phyloP scores from a whole-genome alignment of 2,329 filamentous ascomycete genomes.

The Cytospora leucostoma region DNA sequence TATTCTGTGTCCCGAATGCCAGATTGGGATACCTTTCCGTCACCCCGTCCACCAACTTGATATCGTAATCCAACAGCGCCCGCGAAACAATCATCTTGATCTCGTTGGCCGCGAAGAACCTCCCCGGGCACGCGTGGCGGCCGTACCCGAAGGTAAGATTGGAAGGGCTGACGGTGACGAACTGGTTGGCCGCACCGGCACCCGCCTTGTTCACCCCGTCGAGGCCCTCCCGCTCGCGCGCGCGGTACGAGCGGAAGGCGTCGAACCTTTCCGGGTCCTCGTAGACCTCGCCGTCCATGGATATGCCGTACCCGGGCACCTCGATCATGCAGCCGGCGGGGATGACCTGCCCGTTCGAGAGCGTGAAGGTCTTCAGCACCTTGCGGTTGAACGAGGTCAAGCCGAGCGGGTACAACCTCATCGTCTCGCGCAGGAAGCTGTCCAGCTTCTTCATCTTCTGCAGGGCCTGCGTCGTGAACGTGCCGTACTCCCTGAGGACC shows the following conservation, averaged over 20 bases:
- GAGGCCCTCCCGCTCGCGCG: constrained; percentile 35
- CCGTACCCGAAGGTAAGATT: constrained; percentile 44
- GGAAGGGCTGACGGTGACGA: constrained; percentile 40
- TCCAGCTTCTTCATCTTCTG: constrained; percentile 40
- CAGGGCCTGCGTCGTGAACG: constrained; percentile 34
- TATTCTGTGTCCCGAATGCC: constrained; percentile 28
- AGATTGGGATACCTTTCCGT: constrained; percentile 34
- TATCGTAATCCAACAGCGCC: constrained; percentile 36
- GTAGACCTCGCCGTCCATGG: constrained; percentile 41
- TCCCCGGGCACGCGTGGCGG: constrained; percentile 42
- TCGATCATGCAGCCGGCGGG: constrained; percentile 48
- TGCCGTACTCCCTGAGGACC: constrained; percentile 39
- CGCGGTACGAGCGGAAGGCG: constrained; percentile 42
- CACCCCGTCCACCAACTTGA: constrained; percentile 32
- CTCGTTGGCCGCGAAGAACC: constrained; percentile 43
- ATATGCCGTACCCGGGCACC: constrained; percentile 41
- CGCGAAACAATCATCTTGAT: constrained; percentile 41
- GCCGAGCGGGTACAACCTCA: constrained; percentile 32
- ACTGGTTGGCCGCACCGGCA: constrained; percentile 40
- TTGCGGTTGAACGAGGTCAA: constrained; percentile 51
- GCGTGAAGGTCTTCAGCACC: constrained; percentile 51
- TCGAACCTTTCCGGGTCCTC: constrained; percentile 42
- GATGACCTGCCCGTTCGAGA: constrained; percentile 56
- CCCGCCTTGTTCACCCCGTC: constrained; percentile 34
- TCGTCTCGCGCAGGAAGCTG: constrained; percentile 37